Conservation (phyloP, 768 basidiomycete species). For the Dioszegia aurantiaca region DNA sequence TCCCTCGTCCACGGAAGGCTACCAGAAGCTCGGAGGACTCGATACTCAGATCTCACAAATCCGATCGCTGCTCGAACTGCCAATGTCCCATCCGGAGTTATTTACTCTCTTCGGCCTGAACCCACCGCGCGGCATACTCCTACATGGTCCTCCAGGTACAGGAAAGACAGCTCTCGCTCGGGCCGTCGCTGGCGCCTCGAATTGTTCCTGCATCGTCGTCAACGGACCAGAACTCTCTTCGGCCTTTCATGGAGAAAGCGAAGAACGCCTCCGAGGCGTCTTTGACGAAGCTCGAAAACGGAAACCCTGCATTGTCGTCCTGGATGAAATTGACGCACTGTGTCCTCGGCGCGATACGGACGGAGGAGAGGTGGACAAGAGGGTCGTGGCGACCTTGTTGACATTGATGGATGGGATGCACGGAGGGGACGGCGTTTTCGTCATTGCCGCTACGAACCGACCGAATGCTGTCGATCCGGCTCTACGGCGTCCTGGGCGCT, state of each 20-base stretch:
- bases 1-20: conserved; percentile 56
- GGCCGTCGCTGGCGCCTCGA: conserved; percentile 83
- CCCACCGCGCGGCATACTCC: conserved; percentile 89
- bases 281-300: conserved; percentile 77
- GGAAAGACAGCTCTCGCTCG: conserved; percentile 96
- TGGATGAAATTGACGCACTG: conserved; percentile 94
- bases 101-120: conserved; percentile 82
- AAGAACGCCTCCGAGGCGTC: conserved; percentile 80
- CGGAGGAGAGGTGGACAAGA: conserved; percentile 90
- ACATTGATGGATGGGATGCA: conserved; percentile 86
- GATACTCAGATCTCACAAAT: conserved; percentile 82
- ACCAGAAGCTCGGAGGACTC: conserved; percentile 80
- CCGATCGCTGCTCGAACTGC: conserved; percentile 78
- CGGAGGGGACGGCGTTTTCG: conserved; percentile 67
- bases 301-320: conserved; percentile 86
- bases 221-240: conserved; percentile 94
- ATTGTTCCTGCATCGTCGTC: conserved; percentile 82
- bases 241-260: conserved; percentile 96
- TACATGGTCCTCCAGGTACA: conserved; percentile 94
- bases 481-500: conserved; percentile 96
- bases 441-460: conserved; percentile 80
- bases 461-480: conserved; percentile 99
- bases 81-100: conserved; percentile 74
- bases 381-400: conserved; percentile 90
- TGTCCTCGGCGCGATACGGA: conserved; percentile 87